A percentile compares a stretch with the other conserved stretches of the same genome.
These are phyloP conservation scores for Plectosphaerella plurivora DNA, from an alignment of 2,329 filamentous ascomycete species.

Conservation along the genomic window DNA sequence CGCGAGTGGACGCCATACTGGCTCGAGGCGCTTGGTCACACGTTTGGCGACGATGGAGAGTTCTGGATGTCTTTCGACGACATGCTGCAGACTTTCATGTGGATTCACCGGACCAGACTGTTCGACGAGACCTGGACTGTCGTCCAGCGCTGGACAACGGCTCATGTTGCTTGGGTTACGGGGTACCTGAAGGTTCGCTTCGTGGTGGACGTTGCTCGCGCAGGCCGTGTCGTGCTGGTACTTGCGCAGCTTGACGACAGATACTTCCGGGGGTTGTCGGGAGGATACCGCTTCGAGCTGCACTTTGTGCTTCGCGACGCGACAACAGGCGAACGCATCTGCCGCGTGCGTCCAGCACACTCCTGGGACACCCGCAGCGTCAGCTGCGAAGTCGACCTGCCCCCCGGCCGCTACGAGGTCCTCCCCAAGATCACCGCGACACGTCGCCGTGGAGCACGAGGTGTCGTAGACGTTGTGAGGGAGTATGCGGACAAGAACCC, in stretches of 20 bases:
- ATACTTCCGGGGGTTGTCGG: constrained; percentile 39
- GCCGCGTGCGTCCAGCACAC: constrained; percentile 25
- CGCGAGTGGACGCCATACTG: constrained; percentile 81
- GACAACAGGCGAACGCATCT: constrained; percentile 22
- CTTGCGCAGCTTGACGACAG: constrained; percentile 40
- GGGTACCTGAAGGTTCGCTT: constrained; percentile 41
- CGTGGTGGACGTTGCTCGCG: constrained; percentile 32
- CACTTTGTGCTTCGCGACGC: constrained; percentile 36
- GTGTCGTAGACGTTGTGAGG: constrained; percentile 57
- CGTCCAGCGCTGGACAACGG: constrained; percentile 37
- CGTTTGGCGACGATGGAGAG: constrained; percentile 71
- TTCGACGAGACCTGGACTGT: constrained; percentile 46
- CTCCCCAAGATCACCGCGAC: constrained; percentile 63
- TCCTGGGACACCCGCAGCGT: constrained; percentile 55
- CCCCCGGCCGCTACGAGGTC: constrained; percentile 64
- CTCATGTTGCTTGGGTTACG: constrained; percentile 37
- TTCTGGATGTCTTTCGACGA: constrained; percentile 59
- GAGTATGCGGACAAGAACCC: constrained; percentile 39
- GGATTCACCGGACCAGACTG: constrained; percentile 54
- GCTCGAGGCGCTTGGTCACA: constrained; percentile 67
- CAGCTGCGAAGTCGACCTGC: constrained; percentile 67
- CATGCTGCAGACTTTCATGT: constrained; percentile 53
- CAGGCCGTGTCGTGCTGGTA: constrained; percentile 37
- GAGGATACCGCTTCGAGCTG: constrained; percentile 36
- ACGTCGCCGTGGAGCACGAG: constrained; percentile 32